Evolutionary conservation across 345 rosid species (phyloP).

Genomic region (Brassica nigra): DNA sequence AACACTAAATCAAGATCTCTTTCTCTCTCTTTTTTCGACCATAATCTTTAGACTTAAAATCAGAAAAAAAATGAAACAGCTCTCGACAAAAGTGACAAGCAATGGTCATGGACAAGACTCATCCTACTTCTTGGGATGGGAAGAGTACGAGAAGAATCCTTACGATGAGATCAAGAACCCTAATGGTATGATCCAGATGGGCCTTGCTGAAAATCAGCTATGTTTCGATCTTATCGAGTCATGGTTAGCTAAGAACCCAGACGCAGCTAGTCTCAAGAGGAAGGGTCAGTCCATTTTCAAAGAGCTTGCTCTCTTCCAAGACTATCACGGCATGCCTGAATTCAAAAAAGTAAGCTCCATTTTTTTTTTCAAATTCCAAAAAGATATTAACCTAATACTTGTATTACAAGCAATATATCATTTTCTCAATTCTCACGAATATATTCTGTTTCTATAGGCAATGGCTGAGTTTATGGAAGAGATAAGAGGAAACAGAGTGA

Average conservation of each 20-base stretch:
- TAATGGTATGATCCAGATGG: constrained; percentile 76
- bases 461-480: constrained; percentile 81
- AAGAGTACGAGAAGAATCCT: constrained; percentile 79
- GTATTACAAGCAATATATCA: neutral
- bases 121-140: constrained; percentile 81
- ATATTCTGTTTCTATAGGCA: constrained; percentile 45
- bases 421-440: constrained; percentile 8
- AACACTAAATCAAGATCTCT: constrained; percentile 30
- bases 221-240: constrained; percentile 70
- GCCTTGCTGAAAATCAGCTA: constrained; percentile 88
- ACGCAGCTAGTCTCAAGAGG: constrained; percentile 59
- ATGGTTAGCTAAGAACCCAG: constrained; percentile 71
- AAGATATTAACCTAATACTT: neutral
- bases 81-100: constrained; percentile 69
- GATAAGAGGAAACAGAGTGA: constrained; percentile 75
- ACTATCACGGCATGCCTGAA: constrained; percentile 71
- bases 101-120: constrained; percentile 82
- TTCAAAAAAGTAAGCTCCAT: constrained; percentile 59
- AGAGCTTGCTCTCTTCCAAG: constrained; percentile 87
- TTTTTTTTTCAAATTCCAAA: neutral
- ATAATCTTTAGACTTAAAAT: neutral
- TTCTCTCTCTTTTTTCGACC: constrained; percentile 12
- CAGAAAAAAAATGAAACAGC: constrained; percentile 49
- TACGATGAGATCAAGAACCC: constrained; percentile 68
- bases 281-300: constrained; percentile 67